Conservation (phyloP, 1,284 basidiomycete genomes). For the Austroboletus niveus region DNA sequence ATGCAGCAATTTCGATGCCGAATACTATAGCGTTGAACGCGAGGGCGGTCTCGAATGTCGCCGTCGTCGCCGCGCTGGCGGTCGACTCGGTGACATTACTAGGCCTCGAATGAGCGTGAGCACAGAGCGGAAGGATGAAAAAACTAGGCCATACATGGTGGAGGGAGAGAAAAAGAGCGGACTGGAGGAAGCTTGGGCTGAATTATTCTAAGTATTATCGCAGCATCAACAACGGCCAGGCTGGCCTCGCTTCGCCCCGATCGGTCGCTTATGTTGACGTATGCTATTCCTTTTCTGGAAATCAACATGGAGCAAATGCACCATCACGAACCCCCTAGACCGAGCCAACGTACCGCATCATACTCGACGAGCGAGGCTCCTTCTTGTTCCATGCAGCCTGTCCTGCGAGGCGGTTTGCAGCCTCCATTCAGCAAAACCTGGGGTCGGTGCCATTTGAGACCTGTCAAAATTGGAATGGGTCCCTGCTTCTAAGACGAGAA, state of each 20-base stretch:
- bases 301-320: no score
- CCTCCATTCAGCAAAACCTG: no score
- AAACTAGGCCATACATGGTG: constrained; percentile 18
- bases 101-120: constrained; percentile 22
- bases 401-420: no score
- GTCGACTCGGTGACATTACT: constrained; percentile 3
- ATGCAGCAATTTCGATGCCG: constrained; percentile 62
- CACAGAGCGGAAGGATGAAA: background rate
- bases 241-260: constrained; percentile 9
- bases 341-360: no score
- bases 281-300: constrained; percentile 8
- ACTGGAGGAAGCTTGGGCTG: constrained; percentile 5
- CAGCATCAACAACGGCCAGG: no score
- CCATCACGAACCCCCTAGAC: no score
- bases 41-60: constrained; percentile 76
- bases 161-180: constrained; percentile 11
- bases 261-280: constrained; percentile 4
- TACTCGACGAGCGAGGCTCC: no score
- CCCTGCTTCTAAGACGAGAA: no score
- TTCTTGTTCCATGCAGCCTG: no score
- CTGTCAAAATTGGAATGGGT: no score
- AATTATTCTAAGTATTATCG: no score
- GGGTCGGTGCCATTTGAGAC: no score
- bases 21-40: constrained; percentile 71
- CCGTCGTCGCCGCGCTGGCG: constrained; percentile 48